phyloP scores from a whole-genome alignment of 441 rosid species.

The Bruguiera hainesii region DNA sequence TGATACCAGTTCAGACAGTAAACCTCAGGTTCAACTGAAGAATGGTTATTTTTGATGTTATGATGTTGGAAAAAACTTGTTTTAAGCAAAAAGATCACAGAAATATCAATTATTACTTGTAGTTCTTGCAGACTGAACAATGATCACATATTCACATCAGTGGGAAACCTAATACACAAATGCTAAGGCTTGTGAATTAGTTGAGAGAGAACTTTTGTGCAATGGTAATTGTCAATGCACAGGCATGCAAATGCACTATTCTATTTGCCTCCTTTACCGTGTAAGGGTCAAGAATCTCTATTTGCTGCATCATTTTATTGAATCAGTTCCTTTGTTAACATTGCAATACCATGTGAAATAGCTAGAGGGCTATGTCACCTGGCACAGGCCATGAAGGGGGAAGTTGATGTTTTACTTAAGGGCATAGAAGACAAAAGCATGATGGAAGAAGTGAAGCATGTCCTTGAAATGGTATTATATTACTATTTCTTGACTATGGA shows the following conservation, averaged over 20 bases:
- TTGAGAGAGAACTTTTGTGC: neutral
- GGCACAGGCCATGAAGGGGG: conserved; percentile 62
- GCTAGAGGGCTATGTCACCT: conserved; percentile 54
- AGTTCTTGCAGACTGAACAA: neutral
- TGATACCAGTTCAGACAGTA: neutral
- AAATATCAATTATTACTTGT: neutral
- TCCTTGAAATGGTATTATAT: conserved; percentile 64
- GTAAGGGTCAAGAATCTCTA: too few species aligned
- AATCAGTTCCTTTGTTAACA: too few species aligned
- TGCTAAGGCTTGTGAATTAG: neutral
- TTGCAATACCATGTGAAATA: neutral
- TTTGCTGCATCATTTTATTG: too few species aligned
- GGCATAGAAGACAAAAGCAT: conserved; percentile 52
- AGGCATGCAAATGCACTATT: too few species aligned
- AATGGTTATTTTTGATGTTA: too few species aligned
- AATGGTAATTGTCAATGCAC: too few species aligned
- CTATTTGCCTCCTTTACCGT: neutral
- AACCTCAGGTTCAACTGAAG: too few species aligned
- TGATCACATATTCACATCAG: neutral
- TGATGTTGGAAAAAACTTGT: too few species aligned
- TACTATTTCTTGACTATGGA: neutral
- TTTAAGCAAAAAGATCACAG: neutral
- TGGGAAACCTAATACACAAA: neutral
- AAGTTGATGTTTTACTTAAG: conserved; percentile 50
- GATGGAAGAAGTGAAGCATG: conserved; percentile 63